phyloP scores from a whole-genome alignment of 2,329 filamentous ascomycete genomes.

The Sphaerulina vaccinii region DNA sequence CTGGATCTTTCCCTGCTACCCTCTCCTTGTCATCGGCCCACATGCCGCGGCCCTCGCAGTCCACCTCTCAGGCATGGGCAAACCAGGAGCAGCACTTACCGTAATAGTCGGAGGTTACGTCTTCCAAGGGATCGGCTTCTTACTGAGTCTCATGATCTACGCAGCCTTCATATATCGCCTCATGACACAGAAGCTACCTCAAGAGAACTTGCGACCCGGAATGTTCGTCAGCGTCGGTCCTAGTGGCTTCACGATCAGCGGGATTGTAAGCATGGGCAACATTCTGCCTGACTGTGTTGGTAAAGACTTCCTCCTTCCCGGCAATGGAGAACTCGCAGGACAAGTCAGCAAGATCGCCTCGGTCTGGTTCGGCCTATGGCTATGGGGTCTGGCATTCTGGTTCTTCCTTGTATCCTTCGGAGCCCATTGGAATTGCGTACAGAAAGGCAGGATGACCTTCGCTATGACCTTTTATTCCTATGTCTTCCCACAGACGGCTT shows the following conservation, averaged over 20 bases:
- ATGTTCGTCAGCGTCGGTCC: slow-evolving; percentile 86
- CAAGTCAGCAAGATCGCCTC: slow-evolving; percentile 55
- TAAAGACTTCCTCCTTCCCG: slow-evolving; percentile 54
- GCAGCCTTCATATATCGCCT: slow-evolving; percentile 80
- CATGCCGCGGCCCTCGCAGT: slow-evolving; percentile 62
- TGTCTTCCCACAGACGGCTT: slow-evolving; percentile 71
- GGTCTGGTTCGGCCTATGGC: slow-evolving; percentile 70
- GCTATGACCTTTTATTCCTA: slow-evolving; percentile 87
- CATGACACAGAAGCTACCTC: slow-evolving; percentile 83
- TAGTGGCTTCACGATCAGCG: slow-evolving; percentile 65
- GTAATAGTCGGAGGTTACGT: slow-evolving; percentile 61
- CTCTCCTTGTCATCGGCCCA: slow-evolving; percentile 72
- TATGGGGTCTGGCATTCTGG: slow-evolving; percentile 81
- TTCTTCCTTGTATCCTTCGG: slow-evolving; percentile 80
- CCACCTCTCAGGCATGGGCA: slow-evolving; percentile 40
- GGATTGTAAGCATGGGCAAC: slow-evolving; percentile 58
- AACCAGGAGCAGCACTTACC: slow-evolving; percentile 45
- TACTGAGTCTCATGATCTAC: slow-evolving; percentile 75
- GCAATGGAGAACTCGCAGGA: slow-evolving; percentile 53
- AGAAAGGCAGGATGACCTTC: slow-evolving; percentile 64
- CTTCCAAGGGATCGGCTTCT: slow-evolving; percentile 64
- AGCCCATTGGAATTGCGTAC: slow-evolving; percentile 67
- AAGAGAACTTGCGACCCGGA: slow-evolving; percentile 71
- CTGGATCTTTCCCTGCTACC: slow-evolving; percentile 86
- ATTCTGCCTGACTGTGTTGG: slow-evolving; percentile 51